A percentile compares a stretch with the other conserved stretches of the same genome.
phyloP scores from a whole-genome alignment of 2,329 filamentous ascomycete species.

The Fusarium liriodendri region DNA sequence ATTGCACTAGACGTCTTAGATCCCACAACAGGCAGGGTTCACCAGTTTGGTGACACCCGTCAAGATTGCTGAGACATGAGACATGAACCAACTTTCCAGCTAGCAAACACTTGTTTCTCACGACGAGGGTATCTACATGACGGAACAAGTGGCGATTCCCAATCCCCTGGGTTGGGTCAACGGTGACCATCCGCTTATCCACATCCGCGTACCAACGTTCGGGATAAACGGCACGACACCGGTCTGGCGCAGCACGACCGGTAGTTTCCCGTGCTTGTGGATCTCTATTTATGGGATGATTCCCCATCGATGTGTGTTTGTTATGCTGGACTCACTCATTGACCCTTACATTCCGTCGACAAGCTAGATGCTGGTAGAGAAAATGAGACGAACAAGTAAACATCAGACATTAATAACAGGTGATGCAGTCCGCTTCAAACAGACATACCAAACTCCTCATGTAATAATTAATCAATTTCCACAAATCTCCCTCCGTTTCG shows the following conservation, averaged over 20 bases:
- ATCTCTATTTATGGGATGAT: background rate
- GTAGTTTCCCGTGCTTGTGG: background rate
- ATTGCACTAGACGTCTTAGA: background rate
- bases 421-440: background rate
- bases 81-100: background rate
- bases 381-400: background rate
- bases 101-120: background rate
- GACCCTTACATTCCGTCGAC: background rate
- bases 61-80: background rate
- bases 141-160: background rate
- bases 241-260: background rate
- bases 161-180: constrained; percentile 1
- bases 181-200: background rate
- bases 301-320: background rate
- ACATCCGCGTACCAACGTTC: background rate
- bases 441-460: background rate
- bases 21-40: background rate
- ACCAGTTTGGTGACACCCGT: background rate
- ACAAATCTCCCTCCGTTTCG: background rate
- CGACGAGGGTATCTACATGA: background rate
- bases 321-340: background rate
- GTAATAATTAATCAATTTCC: background rate
- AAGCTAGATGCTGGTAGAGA: background rate
- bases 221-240: background rate
- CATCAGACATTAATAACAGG: background rate